These are phyloP conservation scores for Sugiyamaella americana DNA, from an alignment of 805 yeast species.

Conservation along the genomic window DNA sequence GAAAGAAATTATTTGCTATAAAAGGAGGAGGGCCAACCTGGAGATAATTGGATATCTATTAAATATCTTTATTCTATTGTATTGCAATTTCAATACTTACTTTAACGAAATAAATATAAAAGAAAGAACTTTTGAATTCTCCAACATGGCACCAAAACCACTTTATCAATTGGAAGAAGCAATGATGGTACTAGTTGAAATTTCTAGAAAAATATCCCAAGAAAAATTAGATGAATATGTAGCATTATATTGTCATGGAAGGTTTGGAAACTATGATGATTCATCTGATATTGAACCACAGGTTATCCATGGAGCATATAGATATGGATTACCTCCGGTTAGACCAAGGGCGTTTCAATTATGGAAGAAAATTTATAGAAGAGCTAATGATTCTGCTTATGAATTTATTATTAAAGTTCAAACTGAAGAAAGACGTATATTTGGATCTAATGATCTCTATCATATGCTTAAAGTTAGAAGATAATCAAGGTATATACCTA, in stretches of 20 bases:
- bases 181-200: constrained; percentile 6
- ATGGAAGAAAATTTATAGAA: constrained; percentile 11
- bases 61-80: too few species aligned
- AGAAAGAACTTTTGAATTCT: constrained; percentile 10
- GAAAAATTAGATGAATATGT: constrained; percentile 4
- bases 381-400: constrained; percentile 11
- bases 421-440: constrained; percentile 8
- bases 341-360: constrained; percentile 7
- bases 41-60: neutral
- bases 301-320: constrained; percentile 1
- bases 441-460: constrained; percentile 11
- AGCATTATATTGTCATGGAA: constrained; percentile 13
- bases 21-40: neutral
- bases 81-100: too few species aligned
- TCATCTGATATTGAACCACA: constrained; percentile 1
- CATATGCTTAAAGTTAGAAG: constrained; percentile 10
- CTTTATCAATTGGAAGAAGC: constrained; percentile 11
- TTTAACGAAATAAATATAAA: constrained; percentile 15
- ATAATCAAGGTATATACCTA: too few species aligned
- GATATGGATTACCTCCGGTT: constrained; percentile 8
- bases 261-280: constrained; percentile 12
- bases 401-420: constrained; percentile 9
- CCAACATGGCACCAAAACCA: constrained; percentile 2
- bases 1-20: too few species aligned
- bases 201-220: constrained; percentile 2